Percentiles rank a stretch among this genome's conserved stretches.
These are phyloP conservation scores for Spencermartinsiella ligniputridi DNA, from an alignment of 1,139 yeast genomes.

Conservation along the genomic window DNA sequence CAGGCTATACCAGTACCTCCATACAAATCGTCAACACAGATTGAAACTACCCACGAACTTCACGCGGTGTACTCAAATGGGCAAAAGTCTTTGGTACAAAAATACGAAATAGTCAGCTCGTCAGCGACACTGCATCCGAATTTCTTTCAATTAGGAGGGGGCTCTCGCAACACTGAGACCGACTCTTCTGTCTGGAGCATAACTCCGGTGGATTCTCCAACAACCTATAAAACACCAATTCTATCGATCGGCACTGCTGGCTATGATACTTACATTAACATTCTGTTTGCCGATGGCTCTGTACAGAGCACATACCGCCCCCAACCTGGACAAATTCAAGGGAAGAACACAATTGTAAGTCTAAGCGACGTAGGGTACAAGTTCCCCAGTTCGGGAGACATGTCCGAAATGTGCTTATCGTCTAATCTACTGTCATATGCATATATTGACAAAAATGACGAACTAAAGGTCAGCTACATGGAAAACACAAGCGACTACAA, in stretches of 20 bases:
- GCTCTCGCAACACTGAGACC: neutral
- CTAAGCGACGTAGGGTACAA: constrained; percentile 57
- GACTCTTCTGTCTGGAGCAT: constrained; percentile 8
- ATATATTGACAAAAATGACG: constrained; percentile 27
- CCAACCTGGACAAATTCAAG: neutral
- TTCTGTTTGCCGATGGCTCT: constrained; percentile 22
- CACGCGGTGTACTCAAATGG: constrained; percentile 31
- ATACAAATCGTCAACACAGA: constrained; percentile 21
- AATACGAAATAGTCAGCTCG: constrained; percentile 26
- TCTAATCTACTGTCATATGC: constrained; percentile 54
- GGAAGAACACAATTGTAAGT: constrained; percentile 34
- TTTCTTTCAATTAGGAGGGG: constrained; percentile 21
- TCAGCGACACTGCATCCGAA: constrained; percentile 32
- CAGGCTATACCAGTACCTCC: constrained; percentile 26
- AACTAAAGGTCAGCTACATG: constrained; percentile 18
- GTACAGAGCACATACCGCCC: constrained; percentile 11
- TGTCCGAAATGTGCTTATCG: constrained; percentile 46
- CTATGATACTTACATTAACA: constrained; percentile 22
- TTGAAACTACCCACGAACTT: constrained; percentile 39
- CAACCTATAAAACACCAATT: constrained; percentile 15
- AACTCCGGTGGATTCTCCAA: constrained; percentile 1
- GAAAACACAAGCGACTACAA: constrained; percentile 11
- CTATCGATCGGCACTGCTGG: constrained; percentile 18
- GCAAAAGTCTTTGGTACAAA: constrained; percentile 20
- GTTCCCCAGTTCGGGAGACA: constrained; percentile 38